Evolutionary conservation across 352 stramenopile species (phyloP), one percentile per base, ranked within the genome.

Genomic region (Globisporangium mamillatum): DNA sequence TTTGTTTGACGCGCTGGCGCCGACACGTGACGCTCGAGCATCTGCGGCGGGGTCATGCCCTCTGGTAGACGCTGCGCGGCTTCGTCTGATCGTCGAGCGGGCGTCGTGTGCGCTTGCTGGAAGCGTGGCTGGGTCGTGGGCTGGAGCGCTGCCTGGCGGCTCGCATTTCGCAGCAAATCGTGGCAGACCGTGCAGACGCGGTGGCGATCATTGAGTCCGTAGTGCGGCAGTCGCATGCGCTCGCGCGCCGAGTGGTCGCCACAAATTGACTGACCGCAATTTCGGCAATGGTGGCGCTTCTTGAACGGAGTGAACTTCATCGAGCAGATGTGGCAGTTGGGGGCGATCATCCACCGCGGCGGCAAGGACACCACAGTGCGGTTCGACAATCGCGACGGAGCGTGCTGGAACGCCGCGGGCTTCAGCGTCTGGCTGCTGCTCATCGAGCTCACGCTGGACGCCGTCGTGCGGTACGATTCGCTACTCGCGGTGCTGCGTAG

Each of bases 211-310:
- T 71, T 85, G 4, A 96, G 80, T 29, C 88, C 88, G 61, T 92
- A 94, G 66, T 94, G 88, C 46, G 85, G 88, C 62, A 96, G 71
- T 63, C 82, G 82, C 78, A 94, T 89, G 25, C 86, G 86, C 68
- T 94, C 82, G 16, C 87, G 82, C 44, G 88, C 88, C 55, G 88
- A 96, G 75, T 96, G 88, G 52, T 94, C 85, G 3, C 85, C 77
- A 60, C 88, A 96, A 64, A 96, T 92, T 8, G 88, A 93, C 72
- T 94, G 85, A 0, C 88, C 88, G 54, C 88, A 96, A 70, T 96
- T 96, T 36, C 88, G 85, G 66, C 88, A 96, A 72, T 96, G 88
- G 72, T 96, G 88, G 22, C 88, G 85, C 73, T 94, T 94, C 73
- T 89, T 91, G 69, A 93, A 92, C 1, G 81, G 71, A 48, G 72